Evolutionary conservation across 495 filamentous ascomycete species (phyloP), one percentile per base, ranked within the genome.

Genomic region (Tuber microsphaerosporum): DNA sequence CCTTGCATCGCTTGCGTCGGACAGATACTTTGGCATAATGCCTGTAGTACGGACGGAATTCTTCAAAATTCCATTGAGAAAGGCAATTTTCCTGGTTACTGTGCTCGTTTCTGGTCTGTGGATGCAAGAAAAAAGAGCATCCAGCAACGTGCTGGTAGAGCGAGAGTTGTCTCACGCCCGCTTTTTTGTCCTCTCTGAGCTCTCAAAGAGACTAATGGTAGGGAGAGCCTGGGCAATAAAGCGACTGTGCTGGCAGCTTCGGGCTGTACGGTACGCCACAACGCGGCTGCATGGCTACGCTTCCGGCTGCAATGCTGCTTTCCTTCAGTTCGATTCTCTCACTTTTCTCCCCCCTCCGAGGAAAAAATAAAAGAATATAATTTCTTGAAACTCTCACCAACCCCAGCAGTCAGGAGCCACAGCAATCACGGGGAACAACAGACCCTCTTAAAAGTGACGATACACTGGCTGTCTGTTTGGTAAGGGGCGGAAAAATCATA

Each of bases 211-310:
- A 65, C 26, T 65, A 26, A 34, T 31, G 56, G 56, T 2, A 22
- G n/a, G 56, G 31, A 65, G 31, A 34, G 56, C 56, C 56, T 31
- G 56, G 26, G 56, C 56, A 65, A 34, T 6, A 56, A 10, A 26
- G 26, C 44, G 42, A 51, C 46, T 77, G 69, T 68, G 76, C 71
- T 78, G 74, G 75, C 71, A 76, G 39, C 69, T 34, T 26, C 12
- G 56, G 56, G 26, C 56, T 71, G 70, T 48, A 75, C 45, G 61
- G 39, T 56, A 72, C 77, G 72, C 70, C 77, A 79, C 77, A 79
- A 72, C 76, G 42, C 69, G 70, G 42, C 70, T 41, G 61, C 31
- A 61, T 43, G 65, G 42, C 5, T 56, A 75, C 26, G 69, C 26
- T 71, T 72, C 68, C 70, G 70, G 74, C 46, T 65, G 71, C 37